Base-by-base conservation (phyloP, 2,329 filamentous ascomycete species). In the Claviceps quebecensis region DNA sequence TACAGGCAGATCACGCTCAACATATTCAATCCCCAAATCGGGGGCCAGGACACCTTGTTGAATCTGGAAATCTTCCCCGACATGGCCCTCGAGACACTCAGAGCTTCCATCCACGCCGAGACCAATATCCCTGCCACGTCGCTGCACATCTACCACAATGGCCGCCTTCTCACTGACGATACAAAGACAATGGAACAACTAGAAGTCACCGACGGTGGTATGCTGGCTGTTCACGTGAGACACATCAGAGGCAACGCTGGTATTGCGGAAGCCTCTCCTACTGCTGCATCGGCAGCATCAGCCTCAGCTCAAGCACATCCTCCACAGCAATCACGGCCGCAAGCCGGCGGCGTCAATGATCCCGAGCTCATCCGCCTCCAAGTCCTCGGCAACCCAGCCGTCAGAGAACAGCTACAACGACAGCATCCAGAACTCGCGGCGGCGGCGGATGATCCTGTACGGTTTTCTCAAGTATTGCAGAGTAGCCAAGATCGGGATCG, bases 61-160 rank as follows among this genome's bases (percentile, higher is more conserved):
- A 84, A 81, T 52, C 78, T 95, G 58, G 88, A 95, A 60, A 81
- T 95, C 58, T 84, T 85, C 55, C 76, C 82, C 43, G 86, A 87
- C 61, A 88, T 93, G 75, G 87, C 87, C 47, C 70, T 97, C 59
- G 83, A 83, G 61, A 84, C 88, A 50, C 78, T 98, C 58, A 95
- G 95, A 68, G 86, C 83, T 63, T 86, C 88, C 63, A 85, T 98
- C 64, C 81, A 93, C 65, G 86, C 82, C 67, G 91, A 97, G 69
- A 84, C 84, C 47, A 74, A 74, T 60, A 83, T 95, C 59, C 80
- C 86, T 29, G 77, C 81, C 17, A 72, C 75, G 45, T 76, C 84
- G 46, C 89, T 96, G 67, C 83, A 88, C 63, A 83, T 97, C 63
- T 94, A 93, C 69, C 86, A 91, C 71, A 94, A 96, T 66, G 93